Evolutionary conservation across 2,329 filamentous ascomycete genomes (phyloP).

Genomic region (Neoarthrinium moseri): DNA sequence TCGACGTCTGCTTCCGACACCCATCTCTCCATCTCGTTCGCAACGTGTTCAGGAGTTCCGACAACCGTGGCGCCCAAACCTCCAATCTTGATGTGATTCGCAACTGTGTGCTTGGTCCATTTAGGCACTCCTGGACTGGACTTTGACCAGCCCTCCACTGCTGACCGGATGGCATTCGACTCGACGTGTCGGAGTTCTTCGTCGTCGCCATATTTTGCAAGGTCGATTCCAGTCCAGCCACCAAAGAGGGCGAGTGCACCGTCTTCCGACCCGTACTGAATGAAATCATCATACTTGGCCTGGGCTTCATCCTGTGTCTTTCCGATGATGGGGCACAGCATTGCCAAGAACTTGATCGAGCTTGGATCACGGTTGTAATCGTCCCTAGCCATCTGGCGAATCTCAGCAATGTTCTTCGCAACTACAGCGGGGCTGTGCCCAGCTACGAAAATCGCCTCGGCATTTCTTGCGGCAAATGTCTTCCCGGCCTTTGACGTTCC

Average conservation of each 20-base stretch:
- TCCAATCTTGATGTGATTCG: constrained; percentile 9
- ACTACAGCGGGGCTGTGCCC: constrained; percentile 5
- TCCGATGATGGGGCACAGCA: constrained; percentile 8
- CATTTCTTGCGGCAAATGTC: constrained; percentile 6
- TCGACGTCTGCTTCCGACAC: constrained; percentile 6
- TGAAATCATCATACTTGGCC: constrained; percentile 7
- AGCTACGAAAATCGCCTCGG: constrained; percentile 9
- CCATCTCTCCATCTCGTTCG: constrained; percentile 9
- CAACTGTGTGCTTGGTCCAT: constrained; percentile 9
- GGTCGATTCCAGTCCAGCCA: constrained; percentile 9
- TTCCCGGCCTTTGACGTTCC: constrained; percentile 8
- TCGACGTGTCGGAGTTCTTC: constrained; percentile 7
- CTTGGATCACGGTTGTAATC: constrained; percentile 3
- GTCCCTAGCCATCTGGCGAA: constrained; percentile 2
- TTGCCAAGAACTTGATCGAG: constrained; percentile 5
- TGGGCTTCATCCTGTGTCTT: constrained; percentile 5
- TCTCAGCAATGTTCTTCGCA: constrained; percentile 7
- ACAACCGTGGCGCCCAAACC: constrained; percentile 6
- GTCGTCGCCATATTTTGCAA: constrained; percentile 7
- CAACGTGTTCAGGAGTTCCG: constrained; percentile 7
- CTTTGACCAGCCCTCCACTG: constrained; percentile 7
- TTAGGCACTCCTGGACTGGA: constrained; percentile 5
- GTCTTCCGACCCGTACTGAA: constrained; percentile 6
- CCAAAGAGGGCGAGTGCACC: constrained; percentile 7
- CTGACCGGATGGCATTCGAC: constrained; percentile 7